Percentiles rank a stretch among this genome's conserved stretches.
phyloP scores from a whole-genome alignment of 1,284 basidiomycete species.

The Ustilago hordei region DNA sequence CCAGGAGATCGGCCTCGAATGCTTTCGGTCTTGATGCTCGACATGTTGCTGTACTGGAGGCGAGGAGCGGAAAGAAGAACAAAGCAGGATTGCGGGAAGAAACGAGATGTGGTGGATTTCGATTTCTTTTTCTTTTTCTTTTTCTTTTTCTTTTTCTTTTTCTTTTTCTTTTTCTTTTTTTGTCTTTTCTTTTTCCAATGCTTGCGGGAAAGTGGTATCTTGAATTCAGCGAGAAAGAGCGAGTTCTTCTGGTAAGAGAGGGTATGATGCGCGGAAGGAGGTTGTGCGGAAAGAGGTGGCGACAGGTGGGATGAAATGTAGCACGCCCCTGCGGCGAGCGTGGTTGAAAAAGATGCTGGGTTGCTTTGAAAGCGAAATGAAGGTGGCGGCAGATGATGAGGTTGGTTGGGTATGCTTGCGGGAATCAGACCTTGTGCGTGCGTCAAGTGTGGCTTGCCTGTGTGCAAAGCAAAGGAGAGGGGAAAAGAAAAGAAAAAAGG shows the following conservation, averaged over 20 bases:
- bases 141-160: too few species aligned
- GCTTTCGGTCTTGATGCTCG: slow-evolving; percentile 28
- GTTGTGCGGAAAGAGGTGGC: slow-evolving; percentile 7
- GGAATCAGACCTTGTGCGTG: slow-evolving; percentile 12
- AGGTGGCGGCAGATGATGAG: slow-evolving; percentile 12
- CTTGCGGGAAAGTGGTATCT: slow-evolving; percentile 9
- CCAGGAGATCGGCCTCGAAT: slow-evolving; percentile 41
- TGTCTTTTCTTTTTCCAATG: neutral
- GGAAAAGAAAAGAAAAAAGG: neutral
- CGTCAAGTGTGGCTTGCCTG: neutral
- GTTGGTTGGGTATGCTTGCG: slow-evolving; percentile 17
- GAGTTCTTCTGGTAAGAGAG: slow-evolving; percentile 22
- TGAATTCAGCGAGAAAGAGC: slow-evolving; percentile 4
- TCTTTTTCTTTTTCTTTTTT: too few species aligned
- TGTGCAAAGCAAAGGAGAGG: neutral
- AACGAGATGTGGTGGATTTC: neutral
- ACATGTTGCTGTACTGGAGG: slow-evolving; percentile 12
- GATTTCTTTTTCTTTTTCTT: too few species aligned
- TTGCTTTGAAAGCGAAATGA: slow-evolving; percentile 11
- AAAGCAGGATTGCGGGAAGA: neutral
- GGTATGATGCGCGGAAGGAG: slow-evolving; percentile 18
- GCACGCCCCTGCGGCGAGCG: slow-evolving; percentile 1
- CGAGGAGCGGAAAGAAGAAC: slow-evolving; percentile 1
- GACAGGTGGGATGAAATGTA: slow-evolving; percentile 3
- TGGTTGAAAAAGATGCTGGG: neutral